These are phyloP conservation scores for Ceratobasidium sp. DNA, from an alignment of 1,284 basidiomycete species.

Conservation along the genomic window DNA sequence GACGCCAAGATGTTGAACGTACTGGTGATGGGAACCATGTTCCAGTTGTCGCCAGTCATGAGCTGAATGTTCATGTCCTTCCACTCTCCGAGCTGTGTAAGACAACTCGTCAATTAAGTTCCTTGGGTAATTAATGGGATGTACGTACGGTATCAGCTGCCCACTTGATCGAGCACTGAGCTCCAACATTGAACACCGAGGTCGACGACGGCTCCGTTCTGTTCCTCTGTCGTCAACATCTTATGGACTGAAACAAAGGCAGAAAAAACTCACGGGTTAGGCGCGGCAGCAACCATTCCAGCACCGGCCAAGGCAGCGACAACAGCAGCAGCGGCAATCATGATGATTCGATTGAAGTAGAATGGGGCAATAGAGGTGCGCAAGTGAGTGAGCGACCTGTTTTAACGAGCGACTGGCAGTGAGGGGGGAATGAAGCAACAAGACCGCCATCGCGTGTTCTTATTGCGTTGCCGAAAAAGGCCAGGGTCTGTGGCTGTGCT, in stretches of 20 bases:
- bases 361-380: not conserved
- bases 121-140: not conserved
- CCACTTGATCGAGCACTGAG: conserved; percentile 40
- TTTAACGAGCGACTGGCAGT: conserved; percentile 13
- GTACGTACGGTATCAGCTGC: conserved; percentile 33
- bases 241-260: not conserved
- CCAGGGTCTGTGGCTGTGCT: conserved; percentile 11
- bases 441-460: not conserved
- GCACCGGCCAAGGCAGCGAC: not conserved
- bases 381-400: not conserved
- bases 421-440: conserved; percentile 7
- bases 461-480: not conserved
- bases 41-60: conserved; percentile 43
- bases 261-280: conserved; percentile 27
- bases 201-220: conserved; percentile 35
- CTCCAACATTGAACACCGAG: conserved; percentile 34
- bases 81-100: conserved; percentile 36
- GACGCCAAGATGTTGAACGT: conserved; percentile 1
- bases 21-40: conserved; percentile 43
- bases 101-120: not conserved
- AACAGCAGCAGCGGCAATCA: conserved; percentile 14
- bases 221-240: not conserved
- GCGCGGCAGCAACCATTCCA: conserved; percentile 22
- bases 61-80: conserved; percentile 41
- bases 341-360: not conserved